These are phyloP conservation scores for Globisporangium megalacanthum DNA, from an alignment of 352 stramenopile genomes.

Conservation along the genomic window DNA sequence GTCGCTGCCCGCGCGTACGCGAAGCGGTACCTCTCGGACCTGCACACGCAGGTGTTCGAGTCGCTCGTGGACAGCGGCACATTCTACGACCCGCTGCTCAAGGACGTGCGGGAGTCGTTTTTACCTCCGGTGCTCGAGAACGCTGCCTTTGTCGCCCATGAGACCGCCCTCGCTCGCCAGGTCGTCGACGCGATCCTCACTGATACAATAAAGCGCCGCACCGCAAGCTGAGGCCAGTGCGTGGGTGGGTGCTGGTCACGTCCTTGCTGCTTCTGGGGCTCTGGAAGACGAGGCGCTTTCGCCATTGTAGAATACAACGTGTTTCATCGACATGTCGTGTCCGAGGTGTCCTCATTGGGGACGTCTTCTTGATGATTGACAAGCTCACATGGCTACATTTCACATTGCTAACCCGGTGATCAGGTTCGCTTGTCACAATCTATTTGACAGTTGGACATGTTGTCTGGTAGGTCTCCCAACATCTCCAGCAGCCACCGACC, in stretches of 20 bases:
- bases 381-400: no score
- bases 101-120: conserved; percentile 80
- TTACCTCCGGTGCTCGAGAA: conserved; percentile 58
- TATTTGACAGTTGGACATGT: no score
- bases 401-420: no score
- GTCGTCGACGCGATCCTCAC: conserved; percentile 25
- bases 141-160: conserved; percentile 33
- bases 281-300: no score
- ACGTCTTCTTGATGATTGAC: no score
- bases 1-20: conserved; percentile 87
- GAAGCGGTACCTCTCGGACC: conserved; percentile 80
- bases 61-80: conserved; percentile 79
- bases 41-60: conserved; percentile 87
- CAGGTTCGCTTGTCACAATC: no score
- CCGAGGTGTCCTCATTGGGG: no score
- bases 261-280: no score
- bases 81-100: conserved; percentile 88
- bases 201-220: conserved; percentile 27
- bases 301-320: no score
- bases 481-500: no score
- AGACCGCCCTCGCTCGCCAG: conserved; percentile 32
- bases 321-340: no score
- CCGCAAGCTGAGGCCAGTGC: not conserved
- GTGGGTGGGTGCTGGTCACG: not conserved
- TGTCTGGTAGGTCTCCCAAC: no score